Conservation (phyloP, 768 basidiomycete genomes). For the Lentinula sp. region DNA sequence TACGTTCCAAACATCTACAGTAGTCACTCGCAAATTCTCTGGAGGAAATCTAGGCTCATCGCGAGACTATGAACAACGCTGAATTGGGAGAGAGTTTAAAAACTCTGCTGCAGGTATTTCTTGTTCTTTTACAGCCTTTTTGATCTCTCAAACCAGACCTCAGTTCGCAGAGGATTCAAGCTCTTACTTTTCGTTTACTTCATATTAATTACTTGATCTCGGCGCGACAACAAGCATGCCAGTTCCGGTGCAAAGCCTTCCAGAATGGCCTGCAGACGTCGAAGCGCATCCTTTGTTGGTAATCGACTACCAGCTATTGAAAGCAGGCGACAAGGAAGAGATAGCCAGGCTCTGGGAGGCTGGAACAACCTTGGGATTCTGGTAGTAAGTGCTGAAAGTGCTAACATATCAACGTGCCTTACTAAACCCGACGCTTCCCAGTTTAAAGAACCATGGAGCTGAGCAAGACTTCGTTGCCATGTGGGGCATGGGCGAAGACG, state of each 20-base stretch:
- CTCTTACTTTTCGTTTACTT: too few relatives aligned
- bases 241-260: slow-evolving; percentile 16
- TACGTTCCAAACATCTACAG: neutral
- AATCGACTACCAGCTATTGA: slow-evolving; percentile 47
- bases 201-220: too few relatives aligned
- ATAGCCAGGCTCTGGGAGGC: slow-evolving; percentile 50
- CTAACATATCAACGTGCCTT: too few relatives aligned
- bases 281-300: slow-evolving; percentile 50
- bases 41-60: neutral
- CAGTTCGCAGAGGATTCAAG: too few relatives aligned
- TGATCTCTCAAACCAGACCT: too few relatives aligned
- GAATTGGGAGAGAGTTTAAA: too few relatives aligned
- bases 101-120: too few relatives aligned
- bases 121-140: too few relatives aligned
- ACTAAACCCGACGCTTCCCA: neutral
- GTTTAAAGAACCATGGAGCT: slow-evolving; percentile 31
- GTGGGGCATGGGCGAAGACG: slow-evolving; percentile 30
- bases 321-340: slow-evolving; percentile 33
- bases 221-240: neutral
- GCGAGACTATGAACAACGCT: neutral
- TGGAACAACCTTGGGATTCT: slow-evolving; percentile 55
- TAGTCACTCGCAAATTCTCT: neutral
- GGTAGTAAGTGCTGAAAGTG: slow-evolving; percentile 43
- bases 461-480: slow-evolving; percentile 26
- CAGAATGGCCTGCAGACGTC: slow-evolving; percentile 46